Conservation (phyloP, 75 land plant species). For the Pinus tabuliformis region DNA sequence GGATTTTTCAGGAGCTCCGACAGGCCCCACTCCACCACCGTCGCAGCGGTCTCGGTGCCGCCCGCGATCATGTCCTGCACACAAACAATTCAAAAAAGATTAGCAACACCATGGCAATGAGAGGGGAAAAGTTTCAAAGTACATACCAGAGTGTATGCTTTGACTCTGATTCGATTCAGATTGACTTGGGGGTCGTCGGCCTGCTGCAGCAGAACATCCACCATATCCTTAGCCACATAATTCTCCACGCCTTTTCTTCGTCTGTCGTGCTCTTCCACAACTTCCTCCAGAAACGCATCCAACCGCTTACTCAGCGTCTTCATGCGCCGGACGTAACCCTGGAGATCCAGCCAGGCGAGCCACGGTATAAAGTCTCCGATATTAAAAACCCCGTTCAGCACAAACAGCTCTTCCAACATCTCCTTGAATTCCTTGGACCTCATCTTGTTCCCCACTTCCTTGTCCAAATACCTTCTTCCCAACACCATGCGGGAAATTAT, state of each 20-base stretch:
- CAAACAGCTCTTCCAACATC: constrained; percentile 56
- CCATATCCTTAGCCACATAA: constrained; percentile 44
- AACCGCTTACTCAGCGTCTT: constrained; percentile 12
- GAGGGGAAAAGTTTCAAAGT: not conserved
- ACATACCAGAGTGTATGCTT: constrained; percentile 52
- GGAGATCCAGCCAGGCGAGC: constrained; percentile 39
- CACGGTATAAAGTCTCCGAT: constrained; percentile 53
- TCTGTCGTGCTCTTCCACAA: constrained; percentile 38
- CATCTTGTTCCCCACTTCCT: constrained; percentile 7
- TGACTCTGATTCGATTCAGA: constrained; percentile 34
- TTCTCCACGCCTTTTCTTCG: constrained; percentile 19
- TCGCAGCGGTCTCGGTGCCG: constrained; percentile 56
- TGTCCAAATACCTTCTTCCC: constrained; percentile 32
- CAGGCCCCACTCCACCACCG: constrained; percentile 59
- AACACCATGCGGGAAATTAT: constrained; percentile 53
- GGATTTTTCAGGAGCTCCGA: constrained; percentile 51
- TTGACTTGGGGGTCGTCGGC: constrained; percentile 41
- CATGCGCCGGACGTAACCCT: constrained; percentile 55
- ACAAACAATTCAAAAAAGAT: not conserved
- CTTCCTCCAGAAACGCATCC: constrained; percentile 32
- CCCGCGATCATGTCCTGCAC: constrained; percentile 53
- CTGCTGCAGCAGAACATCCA: constrained; percentile 45
- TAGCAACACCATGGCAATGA: not conserved
- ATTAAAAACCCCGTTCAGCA: constrained; percentile 43
- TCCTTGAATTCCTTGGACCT: constrained; percentile 34